Percentiles rank a stretch among this genome's conserved stretches.
Evolutionary conservation across 176 grass and related monocot genomes (phyloP).

Genomic region (Bolboschoenus planiculmis): DNA sequence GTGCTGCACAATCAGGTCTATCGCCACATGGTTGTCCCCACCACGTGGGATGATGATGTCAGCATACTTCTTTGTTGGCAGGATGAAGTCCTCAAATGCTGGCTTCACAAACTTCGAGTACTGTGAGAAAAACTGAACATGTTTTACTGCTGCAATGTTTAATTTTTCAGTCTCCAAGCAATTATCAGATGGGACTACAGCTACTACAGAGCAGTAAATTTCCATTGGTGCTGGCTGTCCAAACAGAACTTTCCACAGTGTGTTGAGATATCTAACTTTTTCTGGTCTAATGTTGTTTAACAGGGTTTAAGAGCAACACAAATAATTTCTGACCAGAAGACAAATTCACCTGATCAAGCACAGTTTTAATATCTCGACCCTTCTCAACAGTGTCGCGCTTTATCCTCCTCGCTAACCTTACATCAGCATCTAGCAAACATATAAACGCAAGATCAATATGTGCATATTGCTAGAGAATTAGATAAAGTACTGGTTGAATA

Average conservation of each 20-base stretch:
- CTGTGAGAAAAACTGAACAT: slow-evolving; percentile 31
- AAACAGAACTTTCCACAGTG: background rate
- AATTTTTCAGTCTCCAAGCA: background rate
- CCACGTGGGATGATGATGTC: slow-evolving; percentile 87
- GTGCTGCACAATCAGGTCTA: slow-evolving; percentile 83
- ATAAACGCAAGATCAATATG: slow-evolving; percentile 19
- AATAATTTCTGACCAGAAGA: slow-evolving; percentile 1
- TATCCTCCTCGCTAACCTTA: slow-evolving; percentile 79
- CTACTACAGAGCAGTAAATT: background rate
- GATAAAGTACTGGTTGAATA: background rate
- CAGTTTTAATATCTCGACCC: slow-evolving; percentile 84
- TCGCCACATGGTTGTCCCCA: slow-evolving; percentile 72
- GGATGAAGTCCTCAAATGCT: slow-evolving; percentile 98
- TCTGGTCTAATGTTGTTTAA: background rate
- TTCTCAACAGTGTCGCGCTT: slow-evolving; percentile 72
- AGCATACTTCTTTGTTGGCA: slow-evolving; percentile 90
- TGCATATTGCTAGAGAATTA: background rate
- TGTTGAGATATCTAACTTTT: background rate
- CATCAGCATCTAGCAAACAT: slow-evolving; percentile 72
- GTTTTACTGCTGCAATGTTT: background rate
- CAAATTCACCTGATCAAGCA: slow-evolving; percentile 74
- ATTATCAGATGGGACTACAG: background rate
- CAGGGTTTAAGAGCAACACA: background rate
- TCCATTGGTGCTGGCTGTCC: background rate
- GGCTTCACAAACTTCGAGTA: slow-evolving; percentile 98